Conservation (phyloP, 306 rosid genomes). For the Lagenaria siceraria region DNA sequence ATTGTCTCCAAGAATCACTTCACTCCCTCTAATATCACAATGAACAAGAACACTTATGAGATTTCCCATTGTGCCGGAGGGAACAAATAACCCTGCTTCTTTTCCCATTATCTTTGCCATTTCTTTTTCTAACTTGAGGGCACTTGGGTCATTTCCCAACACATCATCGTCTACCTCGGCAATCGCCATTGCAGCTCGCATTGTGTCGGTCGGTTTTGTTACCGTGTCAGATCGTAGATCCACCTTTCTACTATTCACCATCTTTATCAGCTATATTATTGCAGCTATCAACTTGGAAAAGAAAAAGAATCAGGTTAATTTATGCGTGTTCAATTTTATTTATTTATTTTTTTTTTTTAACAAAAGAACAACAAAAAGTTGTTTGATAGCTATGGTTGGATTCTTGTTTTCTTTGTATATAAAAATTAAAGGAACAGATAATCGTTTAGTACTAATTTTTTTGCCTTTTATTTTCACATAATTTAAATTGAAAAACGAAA, state of each 20-base stretch:
- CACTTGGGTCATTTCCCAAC: conserved; percentile 59
- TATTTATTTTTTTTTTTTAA: not conserved
- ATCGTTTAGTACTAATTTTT: too few relatives aligned
- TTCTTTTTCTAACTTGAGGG: conserved; percentile 46
- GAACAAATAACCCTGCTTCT: conserved; percentile 79
- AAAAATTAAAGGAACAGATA: too few relatives aligned
- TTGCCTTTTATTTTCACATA: too few relatives aligned
- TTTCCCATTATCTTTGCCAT: conserved; percentile 66
- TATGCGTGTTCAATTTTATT: too few relatives aligned
- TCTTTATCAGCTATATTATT: conserved; percentile 5
- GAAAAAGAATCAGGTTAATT: not conserved
- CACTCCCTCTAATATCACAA: conserved; percentile 85
- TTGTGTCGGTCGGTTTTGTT: conserved; percentile 68
- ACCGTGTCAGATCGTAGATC: conserved; percentile 92
- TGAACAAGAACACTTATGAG: conserved; percentile 83
- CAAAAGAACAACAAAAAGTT: too few relatives aligned
- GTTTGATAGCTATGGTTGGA: too few relatives aligned
- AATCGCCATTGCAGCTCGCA: conserved; percentile 79
- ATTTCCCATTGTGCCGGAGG: conserved; percentile 97
- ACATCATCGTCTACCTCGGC: conserved; percentile 61
- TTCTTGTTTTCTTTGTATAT: too few relatives aligned
- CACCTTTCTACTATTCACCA: conserved; percentile 43
- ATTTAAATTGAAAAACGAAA: too few relatives aligned
- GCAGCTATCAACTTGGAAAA: not conserved
- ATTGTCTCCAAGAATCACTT: conserved; percentile 74